Base-by-base conservation (phyloP, 2,329 filamentous ascomycete species). In the Trichoderma sp. region DNA sequence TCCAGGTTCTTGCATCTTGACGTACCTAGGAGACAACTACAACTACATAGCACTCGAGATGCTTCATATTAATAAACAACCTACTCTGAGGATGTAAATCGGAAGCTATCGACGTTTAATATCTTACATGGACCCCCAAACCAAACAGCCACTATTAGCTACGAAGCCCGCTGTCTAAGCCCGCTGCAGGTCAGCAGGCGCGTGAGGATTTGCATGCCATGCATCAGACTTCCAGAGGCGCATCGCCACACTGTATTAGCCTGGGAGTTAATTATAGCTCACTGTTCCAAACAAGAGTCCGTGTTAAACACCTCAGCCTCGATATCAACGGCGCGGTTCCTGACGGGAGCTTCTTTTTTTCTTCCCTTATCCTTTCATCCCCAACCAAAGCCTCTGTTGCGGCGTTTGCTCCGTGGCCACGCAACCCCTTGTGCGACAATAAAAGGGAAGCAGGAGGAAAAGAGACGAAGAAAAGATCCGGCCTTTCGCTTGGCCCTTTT, bases 201-300 rank as follows among this genome's bases (percentile, higher is more conserved):
- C 57, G 26, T 36, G 30, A 59, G 30, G 36, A 53, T 20, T 32
- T 32, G 39, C 17, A 28, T 62, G 55, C 66, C 39, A 11, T n/a
- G 57, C 57, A 50, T 50, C 66, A 43, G 55, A 53, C 30, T 28
- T 13, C 17, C 34, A 13, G 36, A 53, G 55, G 66, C 57, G 66
- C 66, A 69, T 69, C 66, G 66, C 66, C 66, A 69, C 66, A 69
- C 55, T 69, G 57, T 69, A 61, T 62, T 69, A 69, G 57, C 12
- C 57, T 17, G 39, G 26, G 57, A n/a, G 57, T 69, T 69, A 69
- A 69, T 69, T 69, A 69, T 69, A 69, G 66, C 66, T 69, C 66
- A 53, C 9, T 23, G 55, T 61, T 32, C 23, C 64, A 67, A 9
- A 67, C 55, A 68, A 58, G 36, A 68, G 20, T 55, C 66, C 55